Evolutionary conservation across 768 basidiomycete species (phyloP), one percentile per base, ranked within the genome.

Genomic region (Melanogaster broomeanus): DNA sequence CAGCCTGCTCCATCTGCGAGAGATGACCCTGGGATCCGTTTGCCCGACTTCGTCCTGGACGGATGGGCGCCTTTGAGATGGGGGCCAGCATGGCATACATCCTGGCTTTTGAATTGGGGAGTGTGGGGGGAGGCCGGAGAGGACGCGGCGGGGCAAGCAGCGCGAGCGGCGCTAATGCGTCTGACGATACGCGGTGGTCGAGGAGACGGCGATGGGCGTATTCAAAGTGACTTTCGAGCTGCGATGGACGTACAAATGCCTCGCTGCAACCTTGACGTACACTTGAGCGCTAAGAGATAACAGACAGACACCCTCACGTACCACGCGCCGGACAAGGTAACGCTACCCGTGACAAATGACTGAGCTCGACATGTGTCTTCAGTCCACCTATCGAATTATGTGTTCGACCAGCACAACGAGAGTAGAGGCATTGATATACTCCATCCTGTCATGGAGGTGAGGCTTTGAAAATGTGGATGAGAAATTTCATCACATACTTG

Each of bases 1-100:
- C 52, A 72, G 45, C 37, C 64, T 57, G 37, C 60, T 67, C 72
- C 73, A 69, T 49, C 58, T 69, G 43, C 71, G 72, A 28, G 62
- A 52, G 31, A 63, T 35, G 3, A 47, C 27, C n/a, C 45, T 52
- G 58, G 4, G 58, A 45, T 3, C 51, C 44, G 21, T 51, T 60
- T 19, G 45, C n/a, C 47, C 59, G 58, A 41, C 51, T 58, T 15
- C 31, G 21, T n/a, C 43, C 46, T 27, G 21, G 53, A 25, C 10
- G 48, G 34, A 55, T 12, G 16, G 52, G 46, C 8, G 59, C 45
- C 10, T 56, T 49, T 13, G 56, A 52, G 44, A 68, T 33, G 16
- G 48, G 43, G 21, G 27, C 31, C 19, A 53, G 13, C 9, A 65
- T 22, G 16, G 28, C 49, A 19, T 24, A 33, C 3, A 18, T 6